Percentiles rank a stretch among this genome's conserved stretches.
Evolutionary conservation across 495 filamentous ascomycete species (phyloP).

Genomic region (Annulohypoxylon bovei): DNA sequence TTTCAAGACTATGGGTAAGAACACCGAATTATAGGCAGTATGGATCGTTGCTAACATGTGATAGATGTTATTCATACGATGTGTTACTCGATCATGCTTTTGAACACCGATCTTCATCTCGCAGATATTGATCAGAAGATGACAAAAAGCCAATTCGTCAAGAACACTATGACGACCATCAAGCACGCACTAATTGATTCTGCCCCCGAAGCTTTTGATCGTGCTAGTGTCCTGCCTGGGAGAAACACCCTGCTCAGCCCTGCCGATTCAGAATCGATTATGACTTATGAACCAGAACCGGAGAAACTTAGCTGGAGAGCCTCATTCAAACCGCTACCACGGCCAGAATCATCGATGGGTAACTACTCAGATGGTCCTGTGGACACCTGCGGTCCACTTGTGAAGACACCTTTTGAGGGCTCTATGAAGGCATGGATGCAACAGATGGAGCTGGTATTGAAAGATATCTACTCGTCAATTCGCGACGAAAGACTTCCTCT

Average conservation of each 20-base stretch:
- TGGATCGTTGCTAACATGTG: slow-evolving; percentile 17
- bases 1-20: slow-evolving; percentile 86
- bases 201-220: slow-evolving; percentile 72
- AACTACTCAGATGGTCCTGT: slow-evolving; percentile 42
- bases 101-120: slow-evolving; percentile 96
- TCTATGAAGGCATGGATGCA: slow-evolving; percentile 84
- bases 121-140: slow-evolving; percentile 96
- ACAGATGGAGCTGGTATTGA: slow-evolving; percentile 88
- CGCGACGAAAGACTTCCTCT: slow-evolving; percentile 85
- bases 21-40: neutral
- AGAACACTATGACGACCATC: slow-evolving; percentile 94
- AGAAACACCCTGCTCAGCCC: slow-evolving; percentile 46
- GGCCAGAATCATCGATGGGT: slow-evolving; percentile 56
- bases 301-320: slow-evolving; percentile 55
- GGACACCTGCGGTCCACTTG: slow-evolving; percentile 71
- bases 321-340: slow-evolving; percentile 59
- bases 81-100: slow-evolving; percentile 91
- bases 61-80: slow-evolving; percentile 96
- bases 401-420: slow-evolving; percentile 81
- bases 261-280: slow-evolving; percentile 41
- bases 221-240: slow-evolving; percentile 56
- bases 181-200: slow-evolving; percentile 77
- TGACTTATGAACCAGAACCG: slow-evolving; percentile 57
- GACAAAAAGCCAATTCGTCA: slow-evolving; percentile 92
- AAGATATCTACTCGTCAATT: slow-evolving; percentile 91